Conservation (phyloP, 2,329 filamentous ascomycete species). For the Aspergillus transmontanensis region DNA sequence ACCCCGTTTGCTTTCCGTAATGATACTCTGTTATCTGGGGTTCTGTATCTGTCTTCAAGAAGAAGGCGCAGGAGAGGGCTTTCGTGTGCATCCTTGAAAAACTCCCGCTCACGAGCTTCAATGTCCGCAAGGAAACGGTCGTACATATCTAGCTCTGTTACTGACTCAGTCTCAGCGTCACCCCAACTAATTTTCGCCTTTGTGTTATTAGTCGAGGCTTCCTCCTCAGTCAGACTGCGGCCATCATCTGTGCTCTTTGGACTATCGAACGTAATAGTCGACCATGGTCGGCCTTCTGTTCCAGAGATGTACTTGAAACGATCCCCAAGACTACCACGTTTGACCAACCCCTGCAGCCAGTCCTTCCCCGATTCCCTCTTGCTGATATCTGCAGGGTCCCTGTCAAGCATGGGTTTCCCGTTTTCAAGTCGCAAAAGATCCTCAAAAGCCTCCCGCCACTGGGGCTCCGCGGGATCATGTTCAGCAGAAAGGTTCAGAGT, state of each 20-base stretch:
- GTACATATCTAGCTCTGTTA: conserved; percentile 58
- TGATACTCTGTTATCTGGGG: conserved; percentile 21
- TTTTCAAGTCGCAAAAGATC: conserved; percentile 57
- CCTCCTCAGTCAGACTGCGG: conserved; percentile 14
- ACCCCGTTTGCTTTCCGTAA: conserved; percentile 6
- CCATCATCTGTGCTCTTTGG: conserved; percentile 13
- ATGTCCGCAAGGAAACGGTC: conserved; percentile 50
- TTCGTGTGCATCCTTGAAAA: conserved; percentile 28
- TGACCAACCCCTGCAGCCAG: conserved; percentile 44
- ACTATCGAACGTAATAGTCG: conserved; percentile 27
- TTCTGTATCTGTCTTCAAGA: conserved; percentile 33
- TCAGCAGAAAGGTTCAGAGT: conserved; percentile 34
- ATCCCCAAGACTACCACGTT: conserved; percentile 45
- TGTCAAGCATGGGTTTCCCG: conserved; percentile 45
- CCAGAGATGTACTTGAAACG: conserved; percentile 38
- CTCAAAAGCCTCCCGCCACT: conserved; percentile 62
- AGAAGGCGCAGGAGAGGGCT: conserved; percentile 41
- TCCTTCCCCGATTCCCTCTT: conserved; percentile 37
- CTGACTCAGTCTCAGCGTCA: conserved; percentile 34
- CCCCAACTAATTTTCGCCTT: conserved; percentile 30
- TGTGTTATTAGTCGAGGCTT: conserved; percentile 12
- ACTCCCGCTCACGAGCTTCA: conserved; percentile 35
- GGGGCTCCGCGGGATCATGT: conserved; percentile 38
- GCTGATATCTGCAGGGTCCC: conserved; percentile 23
- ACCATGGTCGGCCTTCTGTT: conserved; percentile 24